Percentiles rank a stretch among this genome's conserved stretches.
Conservation (phyloP, 176 grass and related monocot species). For the Cenchrus purpureus region DNA sequence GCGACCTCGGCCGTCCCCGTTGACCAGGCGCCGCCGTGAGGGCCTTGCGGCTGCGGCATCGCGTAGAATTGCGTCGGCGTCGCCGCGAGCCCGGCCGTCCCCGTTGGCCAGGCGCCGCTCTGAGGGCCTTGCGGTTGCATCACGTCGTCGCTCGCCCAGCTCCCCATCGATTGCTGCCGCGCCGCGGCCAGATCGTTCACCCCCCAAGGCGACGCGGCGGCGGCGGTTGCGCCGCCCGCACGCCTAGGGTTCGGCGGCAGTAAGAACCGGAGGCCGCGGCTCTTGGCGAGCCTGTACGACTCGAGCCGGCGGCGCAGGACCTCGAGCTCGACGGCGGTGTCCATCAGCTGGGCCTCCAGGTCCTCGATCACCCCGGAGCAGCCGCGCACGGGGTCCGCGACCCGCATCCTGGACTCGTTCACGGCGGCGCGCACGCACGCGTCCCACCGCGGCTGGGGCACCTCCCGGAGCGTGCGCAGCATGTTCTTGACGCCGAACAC, state of each 20-base stretch:
- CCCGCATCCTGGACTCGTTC: slow-evolving; percentile 34
- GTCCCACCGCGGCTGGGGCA: background rate
- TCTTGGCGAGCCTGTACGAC: background rate
- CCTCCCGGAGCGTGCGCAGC: background rate
- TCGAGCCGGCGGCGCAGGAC: background rate
- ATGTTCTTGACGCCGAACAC: slow-evolving; percentile 53
- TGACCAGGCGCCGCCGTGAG: too few species aligned
- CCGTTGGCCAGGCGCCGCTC: background rate
- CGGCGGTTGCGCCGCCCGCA: background rate
- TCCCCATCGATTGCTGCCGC: background rate
- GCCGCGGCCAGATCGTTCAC: background rate
- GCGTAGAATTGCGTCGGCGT: background rate
- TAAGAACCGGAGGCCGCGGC: background rate
- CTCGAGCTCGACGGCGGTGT: slow-evolving; percentile 17
- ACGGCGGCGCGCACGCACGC: slow-evolving; percentile 39
- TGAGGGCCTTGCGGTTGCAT: background rate
- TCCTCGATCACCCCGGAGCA: background rate
- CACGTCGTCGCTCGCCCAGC: too few species aligned
- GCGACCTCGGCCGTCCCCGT: background rate
- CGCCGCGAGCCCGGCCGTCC: background rate
- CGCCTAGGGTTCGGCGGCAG: background rate
- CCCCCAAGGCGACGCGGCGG: background rate
- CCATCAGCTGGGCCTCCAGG: background rate
- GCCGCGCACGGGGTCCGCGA: slow-evolving; percentile 31
- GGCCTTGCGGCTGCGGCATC: too few species aligned